These are phyloP conservation scores for Paramecium sonneborni DNA, from an alignment of 73 alveolate species.

Conservation along the genomic window DNA sequence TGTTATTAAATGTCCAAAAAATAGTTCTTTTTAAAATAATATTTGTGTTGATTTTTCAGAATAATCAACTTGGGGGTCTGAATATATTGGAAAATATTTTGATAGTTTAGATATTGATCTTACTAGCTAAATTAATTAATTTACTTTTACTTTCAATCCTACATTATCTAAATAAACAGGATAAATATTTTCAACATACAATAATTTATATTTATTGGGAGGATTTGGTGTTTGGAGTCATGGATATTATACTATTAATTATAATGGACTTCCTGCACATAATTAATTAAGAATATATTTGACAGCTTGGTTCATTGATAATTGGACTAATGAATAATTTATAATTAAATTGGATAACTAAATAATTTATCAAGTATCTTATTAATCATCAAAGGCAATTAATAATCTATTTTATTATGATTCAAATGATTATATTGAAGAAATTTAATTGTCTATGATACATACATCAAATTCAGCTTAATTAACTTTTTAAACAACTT, in stretches of 20 bases:
- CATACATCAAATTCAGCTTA: neutral
- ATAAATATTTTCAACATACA: neutral
- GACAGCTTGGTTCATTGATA: neutral
- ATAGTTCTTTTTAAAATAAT: neutral
- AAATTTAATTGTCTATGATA: neutral
- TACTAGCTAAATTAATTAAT: neutral
- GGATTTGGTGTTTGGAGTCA: slow-evolving; percentile 38
- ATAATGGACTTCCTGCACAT: neutral
- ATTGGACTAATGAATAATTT: neutral
- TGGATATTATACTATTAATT: neutral
- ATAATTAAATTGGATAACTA: neutral
- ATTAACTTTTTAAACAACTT: neutral
- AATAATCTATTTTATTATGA: neutral
- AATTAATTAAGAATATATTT: neutral
- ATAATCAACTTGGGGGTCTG: neutral
- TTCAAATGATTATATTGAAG: neutral
- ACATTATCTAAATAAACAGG: neutral
- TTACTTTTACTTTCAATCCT: neutral
- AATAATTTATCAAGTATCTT: neutral
- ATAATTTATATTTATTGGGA: neutral
- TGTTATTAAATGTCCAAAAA: neutral
- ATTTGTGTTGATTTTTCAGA: neutral
- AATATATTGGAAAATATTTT: neutral
- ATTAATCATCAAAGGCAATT: neutral
- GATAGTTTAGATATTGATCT: neutral